Base-by-base conservation (phyloP, 1,139 yeast genomes). In the Candida pseudoviswanathii region DNA sequence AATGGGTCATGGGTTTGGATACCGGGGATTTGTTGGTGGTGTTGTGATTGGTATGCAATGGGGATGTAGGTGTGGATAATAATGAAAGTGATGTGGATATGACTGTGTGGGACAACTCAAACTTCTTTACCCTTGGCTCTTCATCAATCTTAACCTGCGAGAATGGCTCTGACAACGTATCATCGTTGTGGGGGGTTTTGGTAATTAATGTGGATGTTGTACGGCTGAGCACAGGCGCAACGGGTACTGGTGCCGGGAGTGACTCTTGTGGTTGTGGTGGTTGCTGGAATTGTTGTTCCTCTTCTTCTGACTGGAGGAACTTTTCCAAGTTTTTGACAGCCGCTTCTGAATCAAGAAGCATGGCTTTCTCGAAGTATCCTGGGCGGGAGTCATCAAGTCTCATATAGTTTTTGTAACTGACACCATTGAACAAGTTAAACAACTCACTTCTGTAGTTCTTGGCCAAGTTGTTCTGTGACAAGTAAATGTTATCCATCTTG, bases 321-420 rank as follows among this genome's bases (percentile, higher is more conserved):
- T 71, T 74, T 50, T 76, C 76, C 50, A 80, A 68, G 44, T 68
- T 68, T 58, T 72, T 64, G 47, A 67, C 65, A 0, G 85, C 79
- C 7, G 71, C 67, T 51, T 78, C 82, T 2, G 76, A 68, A 56
- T 81, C 86, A 48, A 81, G 65, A 32, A 81, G 61, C 59, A 80
- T 59, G 16, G 85, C 79, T 45, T 81, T 74, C 63, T 84, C 89
- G 62, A 84, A 80, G 52, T 84, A 77, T 1, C 89, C 88, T 0
- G 89, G 88, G 51, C 78, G 66, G 7, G 85, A 80, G 49, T 85
- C 88, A 60, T 84, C 88, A 45, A 84, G 77, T 56, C 78, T 74
- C 53, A 82, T 63, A 22, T 63, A 62, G 51, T 79, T 81, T 37
- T 70, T 68, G 51, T 73, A 77, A 48, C 74, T 78, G 27, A 80